phyloP scores from a whole-genome alignment of 164 flowering plant genomes.

The Taxillus chinensis region DNA sequence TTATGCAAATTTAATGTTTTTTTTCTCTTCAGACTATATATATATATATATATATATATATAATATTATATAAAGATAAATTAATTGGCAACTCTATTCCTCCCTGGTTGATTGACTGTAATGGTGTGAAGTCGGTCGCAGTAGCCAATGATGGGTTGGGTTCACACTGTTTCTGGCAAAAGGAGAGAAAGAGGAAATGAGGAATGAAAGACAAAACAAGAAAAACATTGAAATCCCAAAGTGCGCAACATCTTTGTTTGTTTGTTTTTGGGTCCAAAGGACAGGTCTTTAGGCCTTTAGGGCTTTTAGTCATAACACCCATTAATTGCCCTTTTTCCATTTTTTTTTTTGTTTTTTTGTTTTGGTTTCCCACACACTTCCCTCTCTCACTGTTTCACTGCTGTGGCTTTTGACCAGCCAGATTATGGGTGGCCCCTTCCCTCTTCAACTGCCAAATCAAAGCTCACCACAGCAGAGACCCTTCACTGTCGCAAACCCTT shows the following conservation, averaged over 20 bases:
- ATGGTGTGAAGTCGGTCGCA: too few species aligned
- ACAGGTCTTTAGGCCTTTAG: background rate
- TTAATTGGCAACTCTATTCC: too few species aligned
- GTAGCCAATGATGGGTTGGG: background rate
- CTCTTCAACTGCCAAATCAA: background rate
- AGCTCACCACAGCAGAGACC: constrained; percentile 5
- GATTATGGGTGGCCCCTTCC: background rate
- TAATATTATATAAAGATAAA: too few species aligned
- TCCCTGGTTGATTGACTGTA: too few species aligned
- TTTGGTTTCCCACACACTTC: background rate
- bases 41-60: too few species aligned
- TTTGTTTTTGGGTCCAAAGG: background rate
- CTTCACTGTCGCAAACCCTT: background rate
- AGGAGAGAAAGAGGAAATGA: too few species aligned
- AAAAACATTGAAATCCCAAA: constrained; percentile 1
- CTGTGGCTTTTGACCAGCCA: background rate
- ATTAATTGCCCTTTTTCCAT: background rate
- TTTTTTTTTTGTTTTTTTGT: background rate
- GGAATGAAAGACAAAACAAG: background rate
- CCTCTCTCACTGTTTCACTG: background rate
- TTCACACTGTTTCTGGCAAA: background rate
- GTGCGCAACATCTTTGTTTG: background rate
- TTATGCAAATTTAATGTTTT: too few species aligned
- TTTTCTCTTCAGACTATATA: too few species aligned
- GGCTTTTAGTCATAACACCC: background rate